These are phyloP conservation scores for Penicillium olsonii DNA, from an alignment of 2,329 filamentous ascomycete genomes.

Conservation along the genomic window DNA sequence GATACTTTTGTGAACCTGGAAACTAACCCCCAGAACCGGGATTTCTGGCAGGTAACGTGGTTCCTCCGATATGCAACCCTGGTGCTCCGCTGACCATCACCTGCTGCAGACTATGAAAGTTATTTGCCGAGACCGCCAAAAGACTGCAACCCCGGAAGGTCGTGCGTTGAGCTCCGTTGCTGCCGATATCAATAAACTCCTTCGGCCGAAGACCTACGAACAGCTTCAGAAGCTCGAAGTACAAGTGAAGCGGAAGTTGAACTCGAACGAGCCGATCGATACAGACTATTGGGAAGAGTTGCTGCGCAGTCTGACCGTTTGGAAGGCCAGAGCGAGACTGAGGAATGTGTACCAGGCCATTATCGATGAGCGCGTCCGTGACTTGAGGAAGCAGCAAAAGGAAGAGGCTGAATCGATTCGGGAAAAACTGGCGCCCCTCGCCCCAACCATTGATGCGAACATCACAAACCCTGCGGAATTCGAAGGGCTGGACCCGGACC, in stretches of 20 bases:
- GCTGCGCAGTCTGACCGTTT: slow-evolving; percentile 78
- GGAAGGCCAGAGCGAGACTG: slow-evolving; percentile 88
- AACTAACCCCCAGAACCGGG: slow-evolving; percentile 71
- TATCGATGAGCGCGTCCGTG: slow-evolving; percentile 66
- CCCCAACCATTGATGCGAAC: slow-evolving; percentile 35
- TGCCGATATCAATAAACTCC: slow-evolving; percentile 82
- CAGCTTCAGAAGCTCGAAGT: slow-evolving; percentile 84
- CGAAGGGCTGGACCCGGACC: slow-evolving; percentile 62
- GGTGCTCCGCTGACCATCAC: background rate
- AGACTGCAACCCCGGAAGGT: slow-evolving; percentile 66
- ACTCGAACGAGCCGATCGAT: slow-evolving; percentile 88
- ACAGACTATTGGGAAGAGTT: slow-evolving; percentile 98
- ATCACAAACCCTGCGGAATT: slow-evolving; percentile 38
- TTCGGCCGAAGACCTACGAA: slow-evolving; percentile 80
- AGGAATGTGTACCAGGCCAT: slow-evolving; percentile 76
- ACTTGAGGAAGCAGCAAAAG: slow-evolving; percentile 66
- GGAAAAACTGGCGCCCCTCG: slow-evolving; percentile 55
- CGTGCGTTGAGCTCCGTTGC: slow-evolving; percentile 80
- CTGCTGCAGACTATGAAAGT: slow-evolving; percentile 69
- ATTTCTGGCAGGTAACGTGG: slow-evolving; percentile 76
- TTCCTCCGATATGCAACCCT: background rate
- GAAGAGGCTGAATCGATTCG: slow-evolving; percentile 63
- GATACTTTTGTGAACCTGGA: slow-evolving; percentile 78
- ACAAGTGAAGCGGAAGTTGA: slow-evolving; percentile 83
- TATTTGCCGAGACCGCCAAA: slow-evolving; percentile 76